Base-by-base conservation (phyloP, 2,329 filamentous ascomycete species). In the Pseudogymnoascus sp. region DNA sequence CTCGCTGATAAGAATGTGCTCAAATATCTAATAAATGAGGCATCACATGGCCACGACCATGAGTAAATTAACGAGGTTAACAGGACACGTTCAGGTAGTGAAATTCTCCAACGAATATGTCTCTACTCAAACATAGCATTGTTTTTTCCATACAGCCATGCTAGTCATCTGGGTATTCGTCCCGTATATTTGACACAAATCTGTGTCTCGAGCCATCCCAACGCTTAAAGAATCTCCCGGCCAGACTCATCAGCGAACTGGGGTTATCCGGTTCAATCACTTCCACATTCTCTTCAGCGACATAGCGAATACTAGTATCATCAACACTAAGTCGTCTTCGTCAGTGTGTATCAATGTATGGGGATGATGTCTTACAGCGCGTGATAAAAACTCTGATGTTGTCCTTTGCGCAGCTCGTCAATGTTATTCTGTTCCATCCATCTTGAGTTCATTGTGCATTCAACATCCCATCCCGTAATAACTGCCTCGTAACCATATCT, bases 91-190 rank as follows among this genome's bases (percentile, higher is more conserved):
- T 35, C 50, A 56, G 28, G 28, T 22, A 22, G 50, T 56, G 28
- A 35, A 33, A 56, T 56, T 56, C 50, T 56, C 46, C 28, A 22
- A n/a, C 28, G 50, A 56, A 56, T 56, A 33, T 56, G 28, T 35
- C 28, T 56, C 26, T 56, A 22, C n/a, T 22, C 28, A 31, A 33
- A 33, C 31, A 56, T 33, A 33, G n/a, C n/a, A 56, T 22, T 56
- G 5, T 14, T 60, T 26, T 40, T 24, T 12, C 33, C 59, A 40
- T 60, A 28, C 59, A 60, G 8, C 59, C 38, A 56, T 33, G 37
- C 67, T 68, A 96, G 75, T 96, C 91, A 72, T 96, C 89, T 0
- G 93, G 93, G 75, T 92, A 97, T 71, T 93, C 86, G 69, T 96
- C 90, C 68, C 77, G 77, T 61, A 90, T 79, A 74, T 97, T 98